Evolutionary conservation across 139 green algal species (phyloP), one percentile per base, ranked within the genome.

Genomic region (Yamagishiella unicocca): DNA sequence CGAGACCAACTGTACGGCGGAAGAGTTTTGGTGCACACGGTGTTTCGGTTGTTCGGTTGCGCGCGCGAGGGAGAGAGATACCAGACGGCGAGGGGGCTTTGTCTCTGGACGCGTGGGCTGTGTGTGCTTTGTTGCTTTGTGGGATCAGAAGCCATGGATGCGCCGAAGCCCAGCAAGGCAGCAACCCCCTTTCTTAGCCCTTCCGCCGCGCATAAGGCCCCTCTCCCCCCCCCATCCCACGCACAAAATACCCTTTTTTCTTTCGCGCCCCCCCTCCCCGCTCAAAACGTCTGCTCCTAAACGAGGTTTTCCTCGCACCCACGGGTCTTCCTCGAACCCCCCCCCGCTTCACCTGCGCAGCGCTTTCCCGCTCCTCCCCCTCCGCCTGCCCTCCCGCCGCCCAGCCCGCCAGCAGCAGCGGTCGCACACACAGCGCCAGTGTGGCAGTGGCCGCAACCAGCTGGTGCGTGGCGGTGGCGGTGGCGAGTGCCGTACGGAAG

Each of bases 351-450:
- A 72, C 83, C 42, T 89, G 72, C 14, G 54, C 53, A 14, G 53
- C 58, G 6, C 40, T 70, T 42, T 88, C 70, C n/a, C 38, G 25
- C 67, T 78, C 66, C 9, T 70, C 80, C 38, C 43, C 80, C 54
- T 8, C 54, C 37, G 54, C 54, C 89, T 5, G 12, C 66, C 10
- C 42, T 82, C 29, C 87, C 58, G 22, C 40, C n/a, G 14, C 6
- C 82, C 73, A 95, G 58, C 70, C 96, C 64, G 38, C 91, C 90
- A 97, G 86, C 84, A 99, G 91, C 92, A 99, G 80, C 1, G 96
- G 95, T 14, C 97, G 89, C 42, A 96, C 87, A 74, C 94, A 97
- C 35, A 95, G 80, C 31, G 91, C 92, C 38, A 99, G 87, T 2
- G 93, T 95, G 40, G 90, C 71, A 37, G 96, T 92, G 46, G 88